Conservation (phyloP, 768 basidiomycete species). For the Suillus sp. region DNA sequence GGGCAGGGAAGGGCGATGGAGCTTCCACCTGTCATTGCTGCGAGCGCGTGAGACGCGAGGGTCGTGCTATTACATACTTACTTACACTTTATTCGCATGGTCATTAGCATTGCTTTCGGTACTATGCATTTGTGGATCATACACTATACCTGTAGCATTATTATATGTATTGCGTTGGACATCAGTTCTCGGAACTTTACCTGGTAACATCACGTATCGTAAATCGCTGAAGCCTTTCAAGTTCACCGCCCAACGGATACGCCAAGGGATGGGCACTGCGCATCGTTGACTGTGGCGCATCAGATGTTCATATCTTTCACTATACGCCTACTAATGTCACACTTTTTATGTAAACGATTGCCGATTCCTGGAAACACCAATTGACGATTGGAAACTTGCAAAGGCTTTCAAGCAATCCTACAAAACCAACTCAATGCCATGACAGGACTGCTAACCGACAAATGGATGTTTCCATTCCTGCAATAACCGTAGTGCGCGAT, state of each 20-base stretch:
- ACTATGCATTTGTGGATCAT: slow-evolving; percentile 4
- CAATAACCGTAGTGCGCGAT: background rate
- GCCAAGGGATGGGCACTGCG: no score
- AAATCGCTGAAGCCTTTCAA: no score
- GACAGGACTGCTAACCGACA: no score
- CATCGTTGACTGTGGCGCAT: no score
- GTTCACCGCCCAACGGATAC: no score
- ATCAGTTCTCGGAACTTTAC: background rate
- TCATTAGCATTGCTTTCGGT: slow-evolving; percentile 3
- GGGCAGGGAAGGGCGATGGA: slow-evolving; percentile 29
- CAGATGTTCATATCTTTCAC: no score
- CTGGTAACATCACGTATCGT: background rate
- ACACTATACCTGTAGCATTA: slow-evolving; percentile 40
- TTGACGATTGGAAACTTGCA: no score
- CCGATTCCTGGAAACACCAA: no score
- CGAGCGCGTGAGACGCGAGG: slow-evolving; percentile 35
- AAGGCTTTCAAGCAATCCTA: no score
- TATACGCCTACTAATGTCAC: no score
- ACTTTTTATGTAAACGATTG: no score
- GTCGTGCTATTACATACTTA: slow-evolving; percentile 4
- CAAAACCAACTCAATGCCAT: no score
- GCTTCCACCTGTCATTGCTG: slow-evolving; percentile 38
- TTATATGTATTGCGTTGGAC: slow-evolving; percentile 18
- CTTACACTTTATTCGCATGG: slow-evolving; percentile 14
- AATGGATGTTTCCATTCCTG: background rate